phyloP scores from a whole-genome alignment of 257 asterid species.

The Nicotiana obtusifolia region DNA sequence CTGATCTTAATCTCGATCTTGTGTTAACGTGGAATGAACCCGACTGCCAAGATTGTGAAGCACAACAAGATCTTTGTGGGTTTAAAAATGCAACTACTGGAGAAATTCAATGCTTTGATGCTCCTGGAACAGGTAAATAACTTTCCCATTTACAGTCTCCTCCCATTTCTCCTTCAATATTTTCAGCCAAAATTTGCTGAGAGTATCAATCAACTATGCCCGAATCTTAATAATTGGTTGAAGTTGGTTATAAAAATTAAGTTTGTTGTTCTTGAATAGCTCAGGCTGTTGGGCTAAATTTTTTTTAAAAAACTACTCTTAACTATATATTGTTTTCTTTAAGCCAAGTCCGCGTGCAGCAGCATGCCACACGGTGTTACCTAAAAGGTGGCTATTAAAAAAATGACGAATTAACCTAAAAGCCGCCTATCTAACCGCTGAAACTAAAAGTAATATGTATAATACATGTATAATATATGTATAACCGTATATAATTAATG shows the following conservation, averaged over 20 bases:
- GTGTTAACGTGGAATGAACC: slow-evolving; percentile 41
- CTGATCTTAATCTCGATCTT: slow-evolving; percentile 20
- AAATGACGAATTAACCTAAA: no score
- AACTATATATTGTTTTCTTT: not conserved
- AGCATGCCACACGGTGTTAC: not conserved
- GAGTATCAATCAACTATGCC: not conserved
- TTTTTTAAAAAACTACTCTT: not conserved
- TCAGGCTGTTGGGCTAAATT: not conserved
- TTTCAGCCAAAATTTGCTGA: not conserved
- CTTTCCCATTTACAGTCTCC: not conserved
- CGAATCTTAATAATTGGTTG: not conserved
- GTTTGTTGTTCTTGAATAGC: not conserved
- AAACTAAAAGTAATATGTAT: no score
- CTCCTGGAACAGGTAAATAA: slow-evolving; percentile 24
- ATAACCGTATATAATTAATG: no score
- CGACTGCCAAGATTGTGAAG: slow-evolving; percentile 33
- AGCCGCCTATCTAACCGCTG: no score
- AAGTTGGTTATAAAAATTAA: not conserved
- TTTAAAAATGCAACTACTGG: slow-evolving; percentile 8
- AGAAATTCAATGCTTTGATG: slow-evolving; percentile 19
- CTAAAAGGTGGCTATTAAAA: not conserved
- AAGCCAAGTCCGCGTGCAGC: not conserved
- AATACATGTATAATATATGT: no score
- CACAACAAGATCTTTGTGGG: slow-evolving; percentile 23
- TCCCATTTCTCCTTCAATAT: not conserved